A percentile compares a stretch with the other conserved stretches of the same genome.
These are phyloP conservation scores for Salix viminalis DNA, from an alignment of 345 rosid species.

Conservation along the genomic window DNA sequence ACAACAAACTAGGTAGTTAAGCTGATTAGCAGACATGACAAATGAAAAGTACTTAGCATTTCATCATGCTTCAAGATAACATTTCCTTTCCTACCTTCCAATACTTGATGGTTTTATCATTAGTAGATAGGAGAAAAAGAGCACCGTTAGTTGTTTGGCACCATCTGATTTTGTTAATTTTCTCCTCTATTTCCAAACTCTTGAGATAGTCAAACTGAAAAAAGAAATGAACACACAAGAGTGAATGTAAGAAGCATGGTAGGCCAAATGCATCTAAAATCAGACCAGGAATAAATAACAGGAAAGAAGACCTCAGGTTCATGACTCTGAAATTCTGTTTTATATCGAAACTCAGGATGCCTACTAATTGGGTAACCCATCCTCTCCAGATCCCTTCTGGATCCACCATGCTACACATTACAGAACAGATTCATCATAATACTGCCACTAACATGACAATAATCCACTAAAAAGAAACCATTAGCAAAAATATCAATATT, in stretches of 20 bases:
- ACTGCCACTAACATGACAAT: not conserved
- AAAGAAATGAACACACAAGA: slow-evolving; percentile 4
- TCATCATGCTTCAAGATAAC: slow-evolving; percentile 1
- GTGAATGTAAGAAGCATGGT: not conserved
- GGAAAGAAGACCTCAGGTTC: slow-evolving; percentile 82
- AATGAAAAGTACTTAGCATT: not conserved
- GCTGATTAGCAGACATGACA: not conserved
- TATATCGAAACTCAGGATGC: slow-evolving; percentile 98
- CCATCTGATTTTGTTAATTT: slow-evolving; percentile 99
- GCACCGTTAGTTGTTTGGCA: slow-evolving; percentile 90
- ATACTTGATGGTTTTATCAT: slow-evolving; percentile 96
- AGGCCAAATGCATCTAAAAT: slow-evolving; percentile 11
- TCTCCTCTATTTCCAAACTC: slow-evolving; percentile 99
- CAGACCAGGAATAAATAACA: not conserved
- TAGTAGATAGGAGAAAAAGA: slow-evolving; percentile 89
- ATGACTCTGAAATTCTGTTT: slow-evolving; percentile 99
- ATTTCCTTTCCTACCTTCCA: slow-evolving; percentile 72
- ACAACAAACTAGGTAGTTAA: not conserved
- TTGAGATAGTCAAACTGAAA: slow-evolving; percentile 97
- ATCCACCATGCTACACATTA: slow-evolving; percentile 60
- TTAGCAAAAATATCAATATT: not conserved
- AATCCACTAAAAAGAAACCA: not conserved
- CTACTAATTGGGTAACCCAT: slow-evolving; percentile 54
- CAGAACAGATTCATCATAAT: slow-evolving; percentile 7
- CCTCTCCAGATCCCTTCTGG: slow-evolving; percentile 77